phyloP scores from a whole-genome alignment of 192 early-diverging fungal genomes.

The Geosiphon pyriformis region DNA sequence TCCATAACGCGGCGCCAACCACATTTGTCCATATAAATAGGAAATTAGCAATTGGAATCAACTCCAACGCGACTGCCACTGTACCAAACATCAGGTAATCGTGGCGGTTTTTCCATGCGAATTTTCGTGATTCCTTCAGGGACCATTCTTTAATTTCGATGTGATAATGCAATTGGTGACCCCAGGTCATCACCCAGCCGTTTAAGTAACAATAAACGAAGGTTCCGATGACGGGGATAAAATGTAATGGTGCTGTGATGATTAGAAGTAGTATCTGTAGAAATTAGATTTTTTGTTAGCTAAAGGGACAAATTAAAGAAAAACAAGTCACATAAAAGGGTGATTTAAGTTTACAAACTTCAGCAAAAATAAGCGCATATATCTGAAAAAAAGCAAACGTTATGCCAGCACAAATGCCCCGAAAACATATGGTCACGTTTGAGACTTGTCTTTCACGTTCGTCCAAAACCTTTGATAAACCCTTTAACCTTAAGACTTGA shows the following conservation, averaged over 20 bases:
- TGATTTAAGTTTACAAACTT: not conserved
- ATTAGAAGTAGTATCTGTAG: conserved; percentile 45
- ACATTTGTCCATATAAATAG: conserved; percentile 69
- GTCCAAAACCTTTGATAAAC: conserved; percentile 40
- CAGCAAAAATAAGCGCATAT: conserved; percentile 16
- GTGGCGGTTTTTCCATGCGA: conserved; percentile 35
- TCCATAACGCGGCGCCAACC: conserved; percentile 37
- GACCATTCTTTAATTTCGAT: conserved; percentile 45
- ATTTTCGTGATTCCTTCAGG: conserved; percentile 36
- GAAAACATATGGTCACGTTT: conserved; percentile 38
- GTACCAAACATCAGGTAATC: conserved; percentile 40
- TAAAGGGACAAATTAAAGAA: conserved; percentile 2
- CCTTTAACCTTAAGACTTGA: conserved; percentile 40
- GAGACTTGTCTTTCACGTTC: conserved; percentile 30
- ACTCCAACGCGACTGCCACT: conserved; percentile 53
- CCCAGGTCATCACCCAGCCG: conserved; percentile 50
- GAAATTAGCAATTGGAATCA: conserved; percentile 55
- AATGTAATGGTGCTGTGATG: conserved; percentile 54
- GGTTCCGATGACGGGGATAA: conserved; percentile 53
- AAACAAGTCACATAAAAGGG: not conserved
- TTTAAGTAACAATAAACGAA: conserved; percentile 42
- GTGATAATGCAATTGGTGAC: conserved; percentile 47
- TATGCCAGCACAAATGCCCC: conserved; percentile 39
- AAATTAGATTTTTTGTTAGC: too few species aligned
- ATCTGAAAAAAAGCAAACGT: conserved; percentile 37